phyloP scores from a whole-genome alignment of 2,329 filamentous ascomycete species.

The Verticillium alfalfae region DNA sequence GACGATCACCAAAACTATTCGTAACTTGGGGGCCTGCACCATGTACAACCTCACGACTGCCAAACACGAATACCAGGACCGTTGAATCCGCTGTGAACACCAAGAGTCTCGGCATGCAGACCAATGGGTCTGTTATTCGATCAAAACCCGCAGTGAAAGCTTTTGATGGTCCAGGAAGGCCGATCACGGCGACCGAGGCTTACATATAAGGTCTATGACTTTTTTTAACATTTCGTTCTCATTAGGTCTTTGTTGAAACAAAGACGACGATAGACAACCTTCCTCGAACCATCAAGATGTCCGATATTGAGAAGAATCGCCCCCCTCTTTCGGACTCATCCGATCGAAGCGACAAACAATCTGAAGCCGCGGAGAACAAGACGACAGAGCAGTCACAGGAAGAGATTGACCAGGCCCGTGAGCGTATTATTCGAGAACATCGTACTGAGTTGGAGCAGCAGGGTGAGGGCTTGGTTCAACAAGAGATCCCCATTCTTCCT shows the following conservation, averaged over 20 bases:
- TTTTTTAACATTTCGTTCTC: too few relatives aligned
- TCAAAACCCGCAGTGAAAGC: neutral
- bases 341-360: neutral
- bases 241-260: neutral
- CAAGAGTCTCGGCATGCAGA: neutral
- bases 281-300: neutral
- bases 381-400: conserved; percentile 2
- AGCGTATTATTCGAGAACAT: conserved; percentile 7
- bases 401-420: conserved; percentile 4
- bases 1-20: too few relatives aligned
- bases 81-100: neutral
- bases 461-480: conserved; percentile 10
- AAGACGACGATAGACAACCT: neutral
- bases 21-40: neutral
- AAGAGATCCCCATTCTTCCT: conserved; percentile 14
- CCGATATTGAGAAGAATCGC: conserved; percentile 1
- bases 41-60: neutral
- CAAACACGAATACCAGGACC: neutral
- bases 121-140: neutral
- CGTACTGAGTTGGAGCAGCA: conserved; percentile 3
- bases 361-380: neutral
- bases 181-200: neutral
- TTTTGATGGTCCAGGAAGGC: neutral
- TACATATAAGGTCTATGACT: neutral
- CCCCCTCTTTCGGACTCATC: neutral